These are phyloP conservation scores for Salix arbutifolia DNA, from an alignment of 345 rosid species.

Conservation along the genomic window DNA sequence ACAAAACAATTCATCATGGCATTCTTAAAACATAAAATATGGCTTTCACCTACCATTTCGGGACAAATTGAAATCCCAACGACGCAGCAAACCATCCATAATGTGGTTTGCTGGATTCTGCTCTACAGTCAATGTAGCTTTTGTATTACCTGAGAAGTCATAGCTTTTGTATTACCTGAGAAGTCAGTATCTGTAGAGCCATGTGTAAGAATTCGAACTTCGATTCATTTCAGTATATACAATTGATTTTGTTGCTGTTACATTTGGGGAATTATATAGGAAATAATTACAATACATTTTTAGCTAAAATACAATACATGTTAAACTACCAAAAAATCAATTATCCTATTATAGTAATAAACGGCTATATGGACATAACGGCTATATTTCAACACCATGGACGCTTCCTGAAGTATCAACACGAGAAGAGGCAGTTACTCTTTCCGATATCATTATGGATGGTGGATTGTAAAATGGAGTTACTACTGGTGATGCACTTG, in stretches of 20 bases:
- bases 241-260: no score
- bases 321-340: no score
- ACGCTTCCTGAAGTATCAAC: constrained; percentile 32
- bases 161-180: constrained; percentile 44
- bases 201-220: no score
- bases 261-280: no score
- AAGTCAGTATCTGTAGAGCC: constrained; percentile 48
- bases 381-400: no score
- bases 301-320: no score
- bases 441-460: constrained; percentile 25
- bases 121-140: constrained; percentile 70
- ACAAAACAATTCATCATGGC: constrained; percentile 32
- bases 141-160: no score
- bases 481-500: constrained; percentile 23
- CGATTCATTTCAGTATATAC: no score
- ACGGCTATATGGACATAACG: no score
- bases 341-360: no score
- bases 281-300: no score
- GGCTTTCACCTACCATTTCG: constrained; percentile 42
- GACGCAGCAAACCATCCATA: constrained; percentile 77
- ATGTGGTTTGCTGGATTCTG: constrained; percentile 58
- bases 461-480: constrained; percentile 19
- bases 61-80: constrained; percentile 82
- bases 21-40: constrained; percentile 7
- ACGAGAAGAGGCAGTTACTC: constrained; percentile 25